Evolutionary conservation across 2,329 filamentous ascomycete species (phyloP).

Genomic region (Xylaria hypoxylon): DNA sequence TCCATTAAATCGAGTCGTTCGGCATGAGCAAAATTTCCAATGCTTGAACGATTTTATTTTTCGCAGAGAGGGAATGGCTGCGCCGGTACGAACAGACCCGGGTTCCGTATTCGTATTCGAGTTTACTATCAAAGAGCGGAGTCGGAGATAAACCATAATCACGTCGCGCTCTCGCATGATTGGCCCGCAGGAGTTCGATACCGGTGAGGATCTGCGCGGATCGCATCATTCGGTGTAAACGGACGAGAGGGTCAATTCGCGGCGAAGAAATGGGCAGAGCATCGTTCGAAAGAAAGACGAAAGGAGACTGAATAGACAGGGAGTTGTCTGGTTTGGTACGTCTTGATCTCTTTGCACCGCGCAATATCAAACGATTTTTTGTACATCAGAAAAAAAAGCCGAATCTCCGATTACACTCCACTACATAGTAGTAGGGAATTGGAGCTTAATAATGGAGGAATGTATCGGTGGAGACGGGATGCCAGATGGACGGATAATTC

Average conservation of each 20-base stretch:
- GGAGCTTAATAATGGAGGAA: slow-evolving; percentile 16
- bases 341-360: slow-evolving; percentile 14
- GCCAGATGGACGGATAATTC: slow-evolving; percentile 31
- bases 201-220: slow-evolving; percentile 21
- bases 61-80: not conserved
- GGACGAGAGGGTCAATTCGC: too few relatives aligned
- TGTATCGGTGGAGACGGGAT: slow-evolving; percentile 21
- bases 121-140: slow-evolving; percentile 29
- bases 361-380: slow-evolving; percentile 17
- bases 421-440: too few relatives aligned
- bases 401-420: slow-evolving; percentile 17
- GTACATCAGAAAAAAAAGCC: too few relatives aligned
- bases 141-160: slow-evolving; percentile 28
- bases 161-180: slow-evolving; percentile 10
- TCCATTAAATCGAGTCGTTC: too few relatives aligned
- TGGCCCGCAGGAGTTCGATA: slow-evolving; percentile 23
- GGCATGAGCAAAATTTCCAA: slow-evolving; percentile 3
- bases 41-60: slow-evolving; percentile 2
- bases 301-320: not conserved
- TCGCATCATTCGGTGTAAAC: slow-evolving; percentile 23
- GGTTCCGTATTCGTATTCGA: slow-evolving; percentile 39
- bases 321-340: not conserved
- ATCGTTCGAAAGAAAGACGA: slow-evolving; percentile 25
- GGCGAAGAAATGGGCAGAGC: slow-evolving; percentile 29
- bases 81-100: slow-evolving; percentile 7